Conservation (phyloP, 2,329 filamentous ascomycete species). For the Fusarium avenaceum region DNA sequence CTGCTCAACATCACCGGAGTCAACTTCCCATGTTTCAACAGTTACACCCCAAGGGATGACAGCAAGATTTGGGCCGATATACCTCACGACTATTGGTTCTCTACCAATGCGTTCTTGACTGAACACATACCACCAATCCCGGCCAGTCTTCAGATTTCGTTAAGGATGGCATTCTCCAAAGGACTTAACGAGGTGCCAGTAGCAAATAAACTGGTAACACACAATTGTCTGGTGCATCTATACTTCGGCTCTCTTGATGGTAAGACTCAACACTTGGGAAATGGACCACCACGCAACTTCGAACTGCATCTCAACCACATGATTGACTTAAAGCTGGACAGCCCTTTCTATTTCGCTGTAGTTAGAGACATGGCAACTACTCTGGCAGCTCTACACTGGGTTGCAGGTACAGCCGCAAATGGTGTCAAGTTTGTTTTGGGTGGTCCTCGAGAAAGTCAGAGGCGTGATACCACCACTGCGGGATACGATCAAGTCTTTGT, state of each 20-base stretch:
- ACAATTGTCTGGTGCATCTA: not conserved
- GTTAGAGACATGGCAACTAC: not conserved
- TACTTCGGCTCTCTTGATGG: not conserved
- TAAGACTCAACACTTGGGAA: too few relatives aligned
- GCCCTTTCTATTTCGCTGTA: not conserved
- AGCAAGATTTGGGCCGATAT: not conserved
- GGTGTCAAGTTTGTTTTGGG: not conserved
- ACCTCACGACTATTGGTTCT: not conserved
- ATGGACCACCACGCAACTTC: not conserved
- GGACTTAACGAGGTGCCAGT: not conserved
- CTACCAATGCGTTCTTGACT: not conserved
- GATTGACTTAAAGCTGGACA: not conserved
- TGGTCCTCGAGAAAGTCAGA: not conserved
- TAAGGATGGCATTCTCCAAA: not conserved
- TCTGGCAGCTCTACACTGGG: not conserved
- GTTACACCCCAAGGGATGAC: not conserved
- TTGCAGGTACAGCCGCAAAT: not conserved
- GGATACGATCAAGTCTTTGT: not conserved
- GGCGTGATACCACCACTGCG: not conserved
- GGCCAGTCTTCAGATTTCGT: not conserved
- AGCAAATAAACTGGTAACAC: not conserved
- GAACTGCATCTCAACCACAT: not conserved
- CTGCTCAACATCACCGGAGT: not conserved
- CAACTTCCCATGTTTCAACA: not conserved
- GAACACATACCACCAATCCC: not conserved